Evolutionary conservation across 192 early-diverging fungal species (phyloP).

Genomic region (Tieghemiomyces parasiticus): DNA sequence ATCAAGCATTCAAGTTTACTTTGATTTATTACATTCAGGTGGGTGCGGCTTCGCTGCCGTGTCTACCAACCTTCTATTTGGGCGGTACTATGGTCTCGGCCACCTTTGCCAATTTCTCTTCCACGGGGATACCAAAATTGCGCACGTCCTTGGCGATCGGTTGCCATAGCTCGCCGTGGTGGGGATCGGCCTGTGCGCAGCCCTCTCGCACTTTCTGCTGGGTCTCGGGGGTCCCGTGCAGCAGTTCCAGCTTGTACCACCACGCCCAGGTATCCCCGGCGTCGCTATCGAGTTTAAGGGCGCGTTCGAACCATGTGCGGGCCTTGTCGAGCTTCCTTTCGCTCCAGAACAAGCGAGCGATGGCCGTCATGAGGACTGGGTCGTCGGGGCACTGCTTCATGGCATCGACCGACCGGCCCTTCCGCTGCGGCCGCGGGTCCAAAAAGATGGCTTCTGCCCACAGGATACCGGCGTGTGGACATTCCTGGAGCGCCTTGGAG

Average conservation of each 20-base stretch:
- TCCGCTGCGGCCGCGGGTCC: constrained; percentile 75
- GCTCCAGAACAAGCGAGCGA: constrained; percentile 85
- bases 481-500: constrained; percentile 88
- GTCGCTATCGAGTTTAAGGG: constrained; percentile 68
- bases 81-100: neutral
- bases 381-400: constrained; percentile 84
- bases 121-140: constrained; percentile 47
- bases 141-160: constrained; percentile 55
- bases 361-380: constrained; percentile 55
- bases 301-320: constrained; percentile 77
- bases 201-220: constrained; percentile 36
- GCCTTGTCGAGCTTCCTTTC: constrained; percentile 92
- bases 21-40: too few species aligned
- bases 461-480: constrained; percentile 65
- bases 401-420: constrained; percentile 77
- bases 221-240: constrained; percentile 42
- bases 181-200: constrained; percentile 67
- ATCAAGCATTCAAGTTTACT: too few species aligned
- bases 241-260: constrained; percentile 82
- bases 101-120: constrained; percentile 28
- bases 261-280: constrained; percentile 91
- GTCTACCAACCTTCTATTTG: too few species aligned
- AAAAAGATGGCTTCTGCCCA: constrained; percentile 82
- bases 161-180: constrained; percentile 86
- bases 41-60: too few species aligned